These are phyloP conservation scores for Zizania latifolia DNA, from an alignment of 176 grass and related monocot genomes.

Conservation along the genomic window DNA sequence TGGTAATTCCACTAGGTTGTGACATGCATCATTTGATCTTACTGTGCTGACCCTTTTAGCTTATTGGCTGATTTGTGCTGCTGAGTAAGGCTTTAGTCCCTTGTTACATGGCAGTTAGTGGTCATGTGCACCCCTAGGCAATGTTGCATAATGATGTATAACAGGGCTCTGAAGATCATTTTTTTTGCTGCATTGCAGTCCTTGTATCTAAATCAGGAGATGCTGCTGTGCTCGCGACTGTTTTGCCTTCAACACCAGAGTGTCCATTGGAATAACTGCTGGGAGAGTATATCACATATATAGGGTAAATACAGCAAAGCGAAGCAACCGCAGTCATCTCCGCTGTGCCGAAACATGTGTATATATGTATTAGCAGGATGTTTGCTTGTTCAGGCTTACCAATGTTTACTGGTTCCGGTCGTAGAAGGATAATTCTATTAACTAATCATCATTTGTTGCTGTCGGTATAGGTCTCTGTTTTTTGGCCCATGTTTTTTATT, in stretches of 20 bases:
- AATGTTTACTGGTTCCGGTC: not conserved
- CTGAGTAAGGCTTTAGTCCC: not conserved
- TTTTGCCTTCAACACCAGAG: not conserved
- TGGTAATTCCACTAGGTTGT: slow-evolving; percentile 25
- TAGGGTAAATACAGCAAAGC: slow-evolving; percentile 37
- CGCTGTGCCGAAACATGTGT: slow-evolving; percentile 20
- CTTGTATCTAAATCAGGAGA: slow-evolving; percentile 22
- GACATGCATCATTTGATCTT: not conserved
- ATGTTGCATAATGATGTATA: too few species aligned
- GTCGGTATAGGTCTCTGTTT: slow-evolving; percentile 31
- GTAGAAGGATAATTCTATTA: slow-evolving; percentile 1
- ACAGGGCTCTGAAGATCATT: too few species aligned
- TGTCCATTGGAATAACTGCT: slow-evolving; percentile 33
- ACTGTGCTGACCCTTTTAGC: not conserved
- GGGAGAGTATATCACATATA: slow-evolving; percentile 16
- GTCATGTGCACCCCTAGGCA: too few species aligned
- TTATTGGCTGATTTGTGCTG: not conserved
- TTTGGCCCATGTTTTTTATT: not conserved
- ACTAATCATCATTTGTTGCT: slow-evolving; percentile 41
- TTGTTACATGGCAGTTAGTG: not conserved
- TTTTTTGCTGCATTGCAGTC: slow-evolving; percentile 15
- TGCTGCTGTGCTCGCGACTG: slow-evolving; percentile 8
- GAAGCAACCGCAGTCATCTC: slow-evolving; percentile 25
- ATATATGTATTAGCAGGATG: slow-evolving; percentile 48
- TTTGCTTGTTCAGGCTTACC: slow-evolving; percentile 27